phyloP scores from a whole-genome alignment of 2,329 filamentous ascomycete species.

The Pyrenochaeta sp. region DNA sequence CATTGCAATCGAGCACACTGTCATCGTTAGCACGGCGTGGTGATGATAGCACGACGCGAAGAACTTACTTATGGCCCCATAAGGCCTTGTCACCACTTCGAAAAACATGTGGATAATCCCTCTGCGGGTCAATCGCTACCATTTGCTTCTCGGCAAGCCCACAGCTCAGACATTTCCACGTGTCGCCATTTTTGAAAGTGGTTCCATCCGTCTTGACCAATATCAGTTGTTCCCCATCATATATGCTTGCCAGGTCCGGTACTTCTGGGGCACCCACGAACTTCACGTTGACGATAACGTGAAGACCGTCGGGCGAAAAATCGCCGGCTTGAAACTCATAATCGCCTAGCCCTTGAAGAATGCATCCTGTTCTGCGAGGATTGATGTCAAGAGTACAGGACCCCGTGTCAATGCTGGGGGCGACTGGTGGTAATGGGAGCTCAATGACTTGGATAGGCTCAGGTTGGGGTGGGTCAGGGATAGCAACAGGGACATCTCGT shows the following conservation, averaged over 20 bases:
- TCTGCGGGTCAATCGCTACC: constrained; percentile 17
- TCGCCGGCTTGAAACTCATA: constrained; percentile 34
- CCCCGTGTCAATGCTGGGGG: constrained; percentile 27
- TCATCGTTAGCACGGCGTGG: neutral
- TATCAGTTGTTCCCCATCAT: constrained; percentile 50
- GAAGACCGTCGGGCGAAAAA: constrained; percentile 54
- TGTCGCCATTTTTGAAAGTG: constrained; percentile 54
- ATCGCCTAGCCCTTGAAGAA: constrained; percentile 19
- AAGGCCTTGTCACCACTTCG: constrained; percentile 49
- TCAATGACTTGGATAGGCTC: constrained; percentile 39
- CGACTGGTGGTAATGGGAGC: constrained; percentile 50
- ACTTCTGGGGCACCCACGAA: constrained; percentile 54
- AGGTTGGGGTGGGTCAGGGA: neutral
- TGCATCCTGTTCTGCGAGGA: constrained; percentile 50
- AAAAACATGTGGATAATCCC: constrained; percentile 56
- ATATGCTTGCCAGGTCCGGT: constrained; percentile 53
- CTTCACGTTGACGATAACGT: constrained; percentile 51
- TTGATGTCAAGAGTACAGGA: constrained; percentile 47
- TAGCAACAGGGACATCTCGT: neutral
- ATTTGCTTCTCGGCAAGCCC: constrained; percentile 48
- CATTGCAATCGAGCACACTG: constrained; percentile 47
- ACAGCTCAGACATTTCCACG: constrained; percentile 59
- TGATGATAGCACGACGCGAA: neutral
- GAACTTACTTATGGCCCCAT: constrained; percentile 20
- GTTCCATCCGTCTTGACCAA: constrained; percentile 53